Percentiles rank a stretch among this genome's conserved stretches.
These are phyloP conservation scores for Lophium mytilinum DNA, from an alignment of 495 filamentous ascomycete species.

Conservation along the genomic window DNA sequence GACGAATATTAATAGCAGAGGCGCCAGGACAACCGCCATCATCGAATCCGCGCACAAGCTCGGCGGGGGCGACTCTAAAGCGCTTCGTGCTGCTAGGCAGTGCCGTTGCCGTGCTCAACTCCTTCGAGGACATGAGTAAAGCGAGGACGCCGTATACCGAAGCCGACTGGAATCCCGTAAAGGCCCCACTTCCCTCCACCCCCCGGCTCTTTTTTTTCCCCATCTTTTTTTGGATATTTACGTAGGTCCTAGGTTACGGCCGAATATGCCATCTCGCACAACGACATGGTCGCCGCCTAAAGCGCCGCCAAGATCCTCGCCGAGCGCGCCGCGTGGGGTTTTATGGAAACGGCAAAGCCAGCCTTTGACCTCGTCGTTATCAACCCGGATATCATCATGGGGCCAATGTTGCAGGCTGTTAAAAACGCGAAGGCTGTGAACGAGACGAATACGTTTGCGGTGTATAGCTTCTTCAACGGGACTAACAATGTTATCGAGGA, in stretches of 20 bases:
- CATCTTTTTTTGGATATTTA: too few relatives aligned
- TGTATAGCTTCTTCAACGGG: slow-evolving; percentile 33
- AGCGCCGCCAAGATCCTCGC: slow-evolving; percentile 34
- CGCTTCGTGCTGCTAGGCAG: slow-evolving; percentile 30
- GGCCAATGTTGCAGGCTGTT: slow-evolving; percentile 33
- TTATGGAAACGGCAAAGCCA: slow-evolving; percentile 30
- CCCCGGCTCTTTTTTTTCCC: too few relatives aligned
- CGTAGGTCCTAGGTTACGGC: slow-evolving; percentile 29
- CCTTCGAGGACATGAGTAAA: slow-evolving; percentile 22
- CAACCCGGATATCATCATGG: slow-evolving; percentile 33
- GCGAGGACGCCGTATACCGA: slow-evolving; percentile 32
- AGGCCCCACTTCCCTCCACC: too few relatives aligned
- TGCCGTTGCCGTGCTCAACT: slow-evolving; percentile 28
- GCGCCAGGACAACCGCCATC: slow-evolving; percentile 25
- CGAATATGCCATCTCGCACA: slow-evolving; percentile 26
- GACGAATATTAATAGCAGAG: not conserved
- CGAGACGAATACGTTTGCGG: slow-evolving; percentile 31
- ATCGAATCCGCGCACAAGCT: slow-evolving; percentile 23
- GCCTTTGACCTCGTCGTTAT: slow-evolving; percentile 35
- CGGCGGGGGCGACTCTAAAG: slow-evolving; percentile 27
- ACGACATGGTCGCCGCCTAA: slow-evolving; percentile 31
- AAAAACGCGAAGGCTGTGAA: slow-evolving; percentile 24
- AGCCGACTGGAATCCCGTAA: slow-evolving; percentile 37
- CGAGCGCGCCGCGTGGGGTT: slow-evolving; percentile 37
- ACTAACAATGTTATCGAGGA: slow-evolving; percentile 25